A percentile compares a stretch with the other conserved stretches of the same genome.
phyloP scores from a whole-genome alignment of 371 early-diverging fungal species.

The Syncephalastrum contaminatum region DNA sequence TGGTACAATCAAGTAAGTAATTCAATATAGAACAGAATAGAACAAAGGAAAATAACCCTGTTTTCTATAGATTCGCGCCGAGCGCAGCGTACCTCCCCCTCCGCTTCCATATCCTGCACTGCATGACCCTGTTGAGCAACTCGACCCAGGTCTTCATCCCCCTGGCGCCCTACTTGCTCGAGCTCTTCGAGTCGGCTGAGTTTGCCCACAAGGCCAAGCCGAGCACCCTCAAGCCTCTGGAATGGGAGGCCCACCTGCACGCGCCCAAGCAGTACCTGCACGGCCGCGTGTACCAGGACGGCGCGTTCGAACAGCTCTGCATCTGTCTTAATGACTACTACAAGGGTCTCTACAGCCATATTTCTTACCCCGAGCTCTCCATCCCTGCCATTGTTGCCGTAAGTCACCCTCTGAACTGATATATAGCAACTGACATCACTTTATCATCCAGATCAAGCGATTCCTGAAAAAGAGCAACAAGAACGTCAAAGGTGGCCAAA shows the following conservation, averaged over 20 bases:
- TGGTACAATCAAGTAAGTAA: conserved; percentile 65
- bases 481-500: conserved; percentile 71
- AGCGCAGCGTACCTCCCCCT: conserved; percentile 88
- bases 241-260: conserved; percentile 73
- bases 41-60: background rate
- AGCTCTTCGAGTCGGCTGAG: conserved; percentile 64
- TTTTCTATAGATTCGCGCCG: conserved; percentile 66
- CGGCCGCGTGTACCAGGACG: conserved; percentile 80
- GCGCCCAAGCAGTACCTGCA: conserved; percentile 79
- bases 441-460: conserved; percentile 48
- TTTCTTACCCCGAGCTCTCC: conserved; percentile 88
- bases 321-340: conserved; percentile 72
- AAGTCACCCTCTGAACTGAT: conserved; percentile 11
- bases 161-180: conserved; percentile 76
- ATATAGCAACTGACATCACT: background rate
- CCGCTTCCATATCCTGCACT: conserved; percentile 80
- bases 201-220: conserved; percentile 63
- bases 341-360: conserved; percentile 65
- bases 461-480: conserved; percentile 51
- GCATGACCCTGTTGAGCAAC: conserved; percentile 66
- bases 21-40: background rate
- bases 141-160: conserved; percentile 84
- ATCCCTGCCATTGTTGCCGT: conserved; percentile 73
- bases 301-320: conserved; percentile 72
- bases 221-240: conserved; percentile 77